phyloP scores from a whole-genome alignment of 2,329 filamentous ascomycete genomes.

The Trichophyton schoenleinii region DNA sequence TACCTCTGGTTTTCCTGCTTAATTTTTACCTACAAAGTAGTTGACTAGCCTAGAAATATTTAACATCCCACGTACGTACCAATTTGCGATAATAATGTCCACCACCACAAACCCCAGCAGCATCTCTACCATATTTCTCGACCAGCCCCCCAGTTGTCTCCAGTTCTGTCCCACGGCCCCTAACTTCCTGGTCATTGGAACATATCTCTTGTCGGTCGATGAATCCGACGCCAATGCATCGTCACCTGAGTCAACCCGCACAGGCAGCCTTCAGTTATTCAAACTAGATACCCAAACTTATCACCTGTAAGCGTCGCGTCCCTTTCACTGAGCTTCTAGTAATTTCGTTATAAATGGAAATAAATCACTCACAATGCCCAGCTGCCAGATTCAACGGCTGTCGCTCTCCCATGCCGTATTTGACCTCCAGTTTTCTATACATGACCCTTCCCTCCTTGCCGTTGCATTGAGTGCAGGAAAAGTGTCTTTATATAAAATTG shows the following conservation, averaged over 20 bases:
- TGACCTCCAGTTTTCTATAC: constrained; percentile 68
- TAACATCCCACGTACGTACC: not conserved
- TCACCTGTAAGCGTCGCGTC: constrained; percentile 18
- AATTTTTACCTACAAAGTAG: too few relatives aligned
- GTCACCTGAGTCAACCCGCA: constrained; percentile 46
- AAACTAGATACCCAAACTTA: constrained; percentile 31
- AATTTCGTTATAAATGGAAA: not conserved
- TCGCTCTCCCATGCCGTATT: constrained; percentile 61
- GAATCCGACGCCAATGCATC: constrained; percentile 17
- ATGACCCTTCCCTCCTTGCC: constrained; percentile 47
- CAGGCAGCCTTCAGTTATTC: constrained; percentile 62
- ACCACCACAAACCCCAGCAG: not conserved
- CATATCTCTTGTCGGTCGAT: constrained; percentile 53
- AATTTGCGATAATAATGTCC: not conserved
- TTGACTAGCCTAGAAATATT: too few relatives aligned
- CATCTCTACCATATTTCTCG: constrained; percentile 26
- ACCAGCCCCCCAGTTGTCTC: constrained; percentile 35
- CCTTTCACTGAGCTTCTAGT: not conserved
- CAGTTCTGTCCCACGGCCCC: constrained; percentile 37
- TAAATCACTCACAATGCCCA: constrained; percentile 22
- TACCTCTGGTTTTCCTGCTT: too few relatives aligned
- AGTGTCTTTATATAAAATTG: constrained; percentile 27
- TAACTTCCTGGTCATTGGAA: constrained; percentile 64
- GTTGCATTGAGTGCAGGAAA: constrained; percentile 61
- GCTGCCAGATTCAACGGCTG: constrained; percentile 46